Evolutionary conservation across 164 flowering plant species (phyloP).

Genomic region (Warburgia ugandensis): DNA sequence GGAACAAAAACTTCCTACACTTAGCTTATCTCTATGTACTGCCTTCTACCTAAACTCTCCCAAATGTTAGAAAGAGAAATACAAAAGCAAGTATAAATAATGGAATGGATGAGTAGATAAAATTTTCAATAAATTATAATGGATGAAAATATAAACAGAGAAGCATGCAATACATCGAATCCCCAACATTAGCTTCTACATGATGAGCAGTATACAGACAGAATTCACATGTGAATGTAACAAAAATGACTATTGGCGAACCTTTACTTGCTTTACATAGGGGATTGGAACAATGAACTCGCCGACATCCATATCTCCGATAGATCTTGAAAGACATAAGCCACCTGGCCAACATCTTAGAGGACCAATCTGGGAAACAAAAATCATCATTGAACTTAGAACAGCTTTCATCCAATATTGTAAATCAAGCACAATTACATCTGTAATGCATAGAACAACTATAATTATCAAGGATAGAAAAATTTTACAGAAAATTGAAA

Average conservation of each 20-base stretch:
- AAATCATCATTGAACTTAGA: not conserved
- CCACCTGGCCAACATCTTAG: slow-evolving; percentile 98
- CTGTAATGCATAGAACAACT: not conserved
- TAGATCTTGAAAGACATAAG: slow-evolving; percentile 86
- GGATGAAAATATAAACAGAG: too few relatives aligned
- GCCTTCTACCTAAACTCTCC: too few relatives aligned
- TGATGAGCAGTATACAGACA: too few relatives aligned
- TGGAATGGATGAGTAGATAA: too few relatives aligned
- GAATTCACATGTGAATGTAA: not conserved
- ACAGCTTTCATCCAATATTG: not conserved
- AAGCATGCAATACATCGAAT: too few relatives aligned
- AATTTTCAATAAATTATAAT: too few relatives aligned
- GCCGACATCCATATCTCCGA: slow-evolving; percentile 92
- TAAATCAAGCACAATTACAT: not conserved
- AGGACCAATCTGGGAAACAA: slow-evolving; percentile 71
- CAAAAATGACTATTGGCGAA: slow-evolving; percentile 16
- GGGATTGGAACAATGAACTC: slow-evolving; percentile 91
- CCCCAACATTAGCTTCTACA: too few relatives aligned
- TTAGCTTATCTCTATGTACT: too few relatives aligned
- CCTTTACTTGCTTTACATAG: slow-evolving; percentile 93
- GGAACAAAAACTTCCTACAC: too few relatives aligned
- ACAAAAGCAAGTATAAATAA: too few relatives aligned
- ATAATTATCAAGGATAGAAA: not conserved
- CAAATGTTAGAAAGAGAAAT: too few relatives aligned
- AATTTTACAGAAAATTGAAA: not conserved